Evolutionary conservation across 2,329 filamentous ascomycete species (phyloP).

Genomic region (Epicoccum nigrum): DNA sequence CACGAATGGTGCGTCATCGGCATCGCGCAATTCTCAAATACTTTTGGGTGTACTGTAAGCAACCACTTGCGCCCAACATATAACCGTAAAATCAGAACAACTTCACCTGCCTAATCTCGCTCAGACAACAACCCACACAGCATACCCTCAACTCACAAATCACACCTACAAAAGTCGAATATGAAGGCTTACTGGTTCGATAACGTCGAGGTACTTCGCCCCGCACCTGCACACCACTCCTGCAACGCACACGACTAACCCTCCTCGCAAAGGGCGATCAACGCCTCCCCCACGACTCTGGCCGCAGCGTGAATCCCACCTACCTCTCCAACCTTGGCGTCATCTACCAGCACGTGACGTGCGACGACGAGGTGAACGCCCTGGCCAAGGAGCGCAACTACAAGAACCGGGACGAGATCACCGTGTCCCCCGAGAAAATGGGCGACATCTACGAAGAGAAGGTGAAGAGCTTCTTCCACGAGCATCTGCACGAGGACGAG

Average conservation of each 20-base stretch:
- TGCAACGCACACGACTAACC: conserved; percentile 22
- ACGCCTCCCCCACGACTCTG: conserved; percentile 86
- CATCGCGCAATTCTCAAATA: conserved; percentile 31
- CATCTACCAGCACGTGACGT: conserved; percentile 73
- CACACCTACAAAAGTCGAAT: conserved; percentile 4
- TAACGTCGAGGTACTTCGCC: conserved; percentile 61
- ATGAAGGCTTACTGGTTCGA: conserved; percentile 78
- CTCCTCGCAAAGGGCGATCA: conserved; percentile 77
- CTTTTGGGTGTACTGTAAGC: conserved; percentile 14
- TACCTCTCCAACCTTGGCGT: conserved; percentile 80
- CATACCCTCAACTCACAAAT: too few species aligned
- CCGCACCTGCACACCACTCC: neutral
- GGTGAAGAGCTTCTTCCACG: conserved; percentile 90
- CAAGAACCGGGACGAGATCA: conserved; percentile 94
- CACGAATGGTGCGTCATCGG: conserved; percentile 20
- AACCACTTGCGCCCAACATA: conserved; percentile 10
- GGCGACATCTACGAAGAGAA: conserved; percentile 89
- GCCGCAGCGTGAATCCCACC: conserved; percentile 66
- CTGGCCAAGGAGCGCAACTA: conserved; percentile 80
- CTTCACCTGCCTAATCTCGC: neutral
- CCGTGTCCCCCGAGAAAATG: conserved; percentile 84
- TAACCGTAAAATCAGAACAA: conserved; percentile 3
- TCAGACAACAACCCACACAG: neutral
- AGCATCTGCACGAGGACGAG: conserved; percentile 97
- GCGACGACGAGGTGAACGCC: conserved; percentile 67